Evolutionary conservation across 2,329 filamentous ascomycete genomes (phyloP).

Genomic region (Verticillium tricorpus): DNA sequence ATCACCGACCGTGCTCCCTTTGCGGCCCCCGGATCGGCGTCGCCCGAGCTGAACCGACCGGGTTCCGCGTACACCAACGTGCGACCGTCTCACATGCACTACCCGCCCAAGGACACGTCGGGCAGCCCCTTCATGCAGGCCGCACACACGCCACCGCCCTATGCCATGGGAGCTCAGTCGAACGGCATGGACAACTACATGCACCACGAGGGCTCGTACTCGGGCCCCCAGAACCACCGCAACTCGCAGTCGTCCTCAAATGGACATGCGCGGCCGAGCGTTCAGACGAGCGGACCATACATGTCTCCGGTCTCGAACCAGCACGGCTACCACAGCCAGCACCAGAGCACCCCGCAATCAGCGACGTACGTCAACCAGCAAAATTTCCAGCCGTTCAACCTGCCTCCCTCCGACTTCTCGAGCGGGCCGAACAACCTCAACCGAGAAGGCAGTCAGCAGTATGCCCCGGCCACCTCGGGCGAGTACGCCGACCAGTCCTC

Average conservation of each 20-base stretch:
- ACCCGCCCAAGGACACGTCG: slow-evolving; percentile 39
- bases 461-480: slow-evolving; percentile 30
- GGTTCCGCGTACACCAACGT: slow-evolving; percentile 36
- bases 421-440: slow-evolving; percentile 17
- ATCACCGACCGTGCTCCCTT: slow-evolving; percentile 37
- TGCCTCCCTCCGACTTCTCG: slow-evolving; percentile 57
- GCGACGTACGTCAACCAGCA: slow-evolving; percentile 53
- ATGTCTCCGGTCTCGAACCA: slow-evolving; percentile 48
- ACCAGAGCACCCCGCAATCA: slow-evolving; percentile 39
- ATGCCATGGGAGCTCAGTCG: slow-evolving; percentile 20
- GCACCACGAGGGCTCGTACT: slow-evolving; percentile 32
- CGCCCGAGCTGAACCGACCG: slow-evolving; percentile 43
- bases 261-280: slow-evolving; percentile 37
- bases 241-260: slow-evolving; percentile 33
- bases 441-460: slow-evolving; percentile 31
- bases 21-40: slow-evolving; percentile 35
- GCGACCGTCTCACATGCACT: slow-evolving; percentile 34
- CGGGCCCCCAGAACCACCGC: slow-evolving; percentile 22
- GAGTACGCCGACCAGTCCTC: slow-evolving; percentile 40
- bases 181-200: slow-evolving; percentile 39
- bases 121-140: slow-evolving; percentile 44
- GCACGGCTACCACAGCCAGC: slow-evolving; percentile 43
- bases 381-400: slow-evolving; percentile 57
- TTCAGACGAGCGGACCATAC: slow-evolving; percentile 45
- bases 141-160: slow-evolving; percentile 35